Conservation (phyloP, 768 basidiomycete species). For the Termitomyces sp. region DNA sequence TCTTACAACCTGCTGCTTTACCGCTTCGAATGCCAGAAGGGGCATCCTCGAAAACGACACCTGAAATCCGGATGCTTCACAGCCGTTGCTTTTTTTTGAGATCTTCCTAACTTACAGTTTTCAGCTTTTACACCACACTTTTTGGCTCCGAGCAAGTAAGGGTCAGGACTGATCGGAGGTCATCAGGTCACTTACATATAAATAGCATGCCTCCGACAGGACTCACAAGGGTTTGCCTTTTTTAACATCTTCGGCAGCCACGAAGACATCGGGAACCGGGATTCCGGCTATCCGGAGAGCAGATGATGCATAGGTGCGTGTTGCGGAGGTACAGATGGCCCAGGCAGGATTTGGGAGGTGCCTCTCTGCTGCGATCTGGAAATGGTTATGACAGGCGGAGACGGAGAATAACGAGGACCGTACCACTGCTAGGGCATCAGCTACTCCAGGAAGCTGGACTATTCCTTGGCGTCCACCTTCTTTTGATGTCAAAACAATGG, state of each 20-base stretch:
- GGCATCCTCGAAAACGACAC: slow-evolving; percentile 90
- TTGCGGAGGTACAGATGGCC: slow-evolving; percentile 89
- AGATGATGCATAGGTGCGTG: slow-evolving; percentile 64
- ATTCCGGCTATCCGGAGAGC: slow-evolving; percentile 66
- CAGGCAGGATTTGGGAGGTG: slow-evolving; percentile 59
- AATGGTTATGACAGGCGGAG: not conserved
- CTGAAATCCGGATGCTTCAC: slow-evolving; percentile 26
- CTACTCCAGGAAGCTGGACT: slow-evolving; percentile 69
- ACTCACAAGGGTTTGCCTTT: slow-evolving; percentile 75
- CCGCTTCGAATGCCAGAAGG: slow-evolving; percentile 82
- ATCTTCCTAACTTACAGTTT: slow-evolving; percentile 41
- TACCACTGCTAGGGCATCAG: slow-evolving; percentile 53
- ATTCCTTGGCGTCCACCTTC: slow-evolving; percentile 56
- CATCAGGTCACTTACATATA: slow-evolving; percentile 2
- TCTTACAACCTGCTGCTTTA: slow-evolving; percentile 75
- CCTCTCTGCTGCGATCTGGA: slow-evolving; percentile 31
- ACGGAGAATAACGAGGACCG: slow-evolving; percentile 2
- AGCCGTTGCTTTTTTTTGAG: not conserved
- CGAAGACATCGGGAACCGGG: slow-evolving; percentile 66
- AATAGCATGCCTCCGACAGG: not conserved
- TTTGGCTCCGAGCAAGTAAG: slow-evolving; percentile 83
- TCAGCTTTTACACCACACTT: slow-evolving; percentile 57
- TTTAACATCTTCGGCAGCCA: slow-evolving; percentile 79
- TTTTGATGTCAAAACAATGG: slow-evolving; percentile 60
- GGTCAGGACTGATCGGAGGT: slow-evolving; percentile 59